phyloP scores from a whole-genome alignment of 345 rosid species.

The Murraya koenigii region DNA sequence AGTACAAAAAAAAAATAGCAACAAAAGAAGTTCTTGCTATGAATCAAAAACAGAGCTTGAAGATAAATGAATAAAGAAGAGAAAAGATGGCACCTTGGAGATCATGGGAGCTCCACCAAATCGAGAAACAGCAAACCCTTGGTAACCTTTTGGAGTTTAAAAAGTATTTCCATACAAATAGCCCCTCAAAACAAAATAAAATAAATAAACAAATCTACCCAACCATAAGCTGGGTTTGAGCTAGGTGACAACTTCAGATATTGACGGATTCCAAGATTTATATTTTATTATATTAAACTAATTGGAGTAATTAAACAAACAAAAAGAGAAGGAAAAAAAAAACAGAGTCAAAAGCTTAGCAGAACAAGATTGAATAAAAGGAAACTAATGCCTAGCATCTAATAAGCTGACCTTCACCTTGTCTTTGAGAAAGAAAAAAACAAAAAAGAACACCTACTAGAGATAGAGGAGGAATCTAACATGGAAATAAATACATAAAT shows the following conservation, averaged over 20 bases:
- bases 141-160: neutral
- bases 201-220: slow-evolving; percentile 12
- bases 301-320: neutral
- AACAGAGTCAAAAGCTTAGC: neutral
- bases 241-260: slow-evolving; percentile 24
- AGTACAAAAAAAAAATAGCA: neutral
- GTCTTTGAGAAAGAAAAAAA: neutral
- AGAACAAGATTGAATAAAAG: neutral
- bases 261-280: slow-evolving; percentile 26
- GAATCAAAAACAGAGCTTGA: neutral
- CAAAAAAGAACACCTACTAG: neutral
- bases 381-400: neutral
- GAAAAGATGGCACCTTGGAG: slow-evolving; percentile 33
- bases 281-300: neutral
- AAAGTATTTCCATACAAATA: neutral
- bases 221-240: slow-evolving; percentile 25
- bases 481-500: no score
- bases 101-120: slow-evolving; percentile 12
- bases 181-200: neutral
- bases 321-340: neutral
- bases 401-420: neutral
- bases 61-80: neutral
- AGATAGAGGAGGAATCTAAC: neutral
- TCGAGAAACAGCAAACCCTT: slow-evolving; percentile 19
- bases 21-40: neutral